Conservation (phyloP, 371 early-diverging fungal species). For the Mortierella sp. region DNA sequence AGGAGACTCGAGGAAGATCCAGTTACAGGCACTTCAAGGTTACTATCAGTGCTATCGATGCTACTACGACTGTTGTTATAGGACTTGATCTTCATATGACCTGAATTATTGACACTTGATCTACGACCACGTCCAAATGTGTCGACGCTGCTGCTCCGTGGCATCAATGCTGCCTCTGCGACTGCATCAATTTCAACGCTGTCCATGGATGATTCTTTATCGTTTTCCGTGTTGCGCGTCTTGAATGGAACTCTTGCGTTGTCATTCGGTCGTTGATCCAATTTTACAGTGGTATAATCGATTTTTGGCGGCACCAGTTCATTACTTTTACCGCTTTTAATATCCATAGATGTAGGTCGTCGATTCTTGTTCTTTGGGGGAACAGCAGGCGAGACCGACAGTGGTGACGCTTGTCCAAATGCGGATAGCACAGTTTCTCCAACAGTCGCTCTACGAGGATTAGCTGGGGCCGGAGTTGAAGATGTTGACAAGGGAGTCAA, state of each 20-base stretch:
- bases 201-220: not conserved
- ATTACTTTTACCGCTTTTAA: conserved; percentile 6
- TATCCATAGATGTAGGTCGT: conserved; percentile 21
- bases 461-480: not conserved
- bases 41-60: not conserved
- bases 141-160: conserved; percentile 9
- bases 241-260: not conserved
- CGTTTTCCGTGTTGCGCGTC: not conserved
- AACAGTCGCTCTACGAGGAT: conserved; percentile 14
- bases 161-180: not conserved
- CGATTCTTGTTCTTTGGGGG: conserved; percentile 42
- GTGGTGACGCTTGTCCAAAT: not conserved
- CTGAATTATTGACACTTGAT: conserved; percentile 19
- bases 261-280: conserved; percentile 11
- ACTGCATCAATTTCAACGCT: not conserved
- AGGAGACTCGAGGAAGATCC: not conserved
- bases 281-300: conserved; percentile 13
- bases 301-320: not conserved
- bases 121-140: conserved; percentile 44
- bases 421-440: conserved; percentile 8
- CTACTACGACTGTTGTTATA: not conserved
- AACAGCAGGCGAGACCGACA: conserved; percentile 16
- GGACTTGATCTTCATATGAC: not conserved
- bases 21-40: not conserved
- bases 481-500: not conserved